Evolutionary conservation across 192 early-diverging fungal species (phyloP).

Genomic region (Rhizophagus sp.): DNA sequence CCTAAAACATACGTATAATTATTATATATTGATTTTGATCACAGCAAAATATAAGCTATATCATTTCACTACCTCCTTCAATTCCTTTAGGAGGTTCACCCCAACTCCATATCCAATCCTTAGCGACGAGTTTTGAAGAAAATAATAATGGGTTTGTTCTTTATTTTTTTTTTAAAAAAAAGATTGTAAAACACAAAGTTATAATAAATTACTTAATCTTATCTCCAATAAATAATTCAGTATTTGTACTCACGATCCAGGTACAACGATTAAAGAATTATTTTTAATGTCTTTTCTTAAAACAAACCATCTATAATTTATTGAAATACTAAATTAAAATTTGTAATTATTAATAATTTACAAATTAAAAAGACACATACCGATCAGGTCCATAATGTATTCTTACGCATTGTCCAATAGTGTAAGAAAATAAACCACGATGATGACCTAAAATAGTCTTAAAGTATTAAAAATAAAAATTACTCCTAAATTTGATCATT

Average conservation of each 20-base stretch:
- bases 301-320: constrained; percentile 67
- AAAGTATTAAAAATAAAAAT: constrained; percentile 11
- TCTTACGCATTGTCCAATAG: constrained; percentile 78
- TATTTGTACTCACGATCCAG: constrained; percentile 54
- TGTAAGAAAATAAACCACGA: constrained; percentile 68
- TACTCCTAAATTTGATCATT: constrained; percentile 32
- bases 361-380: background rate
- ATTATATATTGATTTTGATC: background rate
- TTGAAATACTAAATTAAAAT: background rate
- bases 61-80: background rate
- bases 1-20: background rate
- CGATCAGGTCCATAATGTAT: constrained; percentile 54
- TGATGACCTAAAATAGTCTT: constrained; percentile 54
- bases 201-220: background rate
- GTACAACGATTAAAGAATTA: constrained; percentile 73
- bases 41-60: background rate
- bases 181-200: background rate
- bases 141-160: constrained; percentile 19
- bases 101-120: constrained; percentile 28
- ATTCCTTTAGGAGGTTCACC: constrained; percentile 6
- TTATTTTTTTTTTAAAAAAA: no score
- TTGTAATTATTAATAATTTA: background rate
- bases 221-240: background rate
- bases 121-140: constrained; percentile 15
- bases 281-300: constrained; percentile 60